These are phyloP conservation scores for Sedum album DNA, from an alignment of 164 flowering plant species.

Conservation along the genomic window DNA sequence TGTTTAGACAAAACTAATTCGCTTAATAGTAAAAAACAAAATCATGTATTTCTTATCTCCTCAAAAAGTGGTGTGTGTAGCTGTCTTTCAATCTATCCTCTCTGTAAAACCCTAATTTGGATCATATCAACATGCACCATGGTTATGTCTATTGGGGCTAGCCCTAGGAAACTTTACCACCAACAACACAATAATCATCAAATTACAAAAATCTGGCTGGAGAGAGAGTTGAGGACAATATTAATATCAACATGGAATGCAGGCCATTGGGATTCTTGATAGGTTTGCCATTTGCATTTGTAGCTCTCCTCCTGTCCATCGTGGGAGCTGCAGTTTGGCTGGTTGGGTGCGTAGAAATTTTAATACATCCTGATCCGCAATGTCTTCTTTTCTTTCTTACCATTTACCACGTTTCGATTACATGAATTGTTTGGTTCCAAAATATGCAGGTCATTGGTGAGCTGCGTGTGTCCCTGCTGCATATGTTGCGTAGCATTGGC, in stretches of 20 bases:
- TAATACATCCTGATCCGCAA: too few species aligned
- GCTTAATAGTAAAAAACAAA: too few species aligned
- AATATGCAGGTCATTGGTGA: slow-evolving; percentile 36
- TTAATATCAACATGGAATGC: slow-evolving; percentile 17
- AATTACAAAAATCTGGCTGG: background rate
- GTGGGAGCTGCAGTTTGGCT: slow-evolving; percentile 33
- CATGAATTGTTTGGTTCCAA: too few species aligned
- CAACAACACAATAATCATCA: background rate
- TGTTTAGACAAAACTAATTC: background rate
- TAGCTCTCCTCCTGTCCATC: slow-evolving; percentile 25
- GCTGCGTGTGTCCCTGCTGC: slow-evolving; percentile 63
- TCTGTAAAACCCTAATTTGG: background rate
- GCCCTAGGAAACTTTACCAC: background rate
- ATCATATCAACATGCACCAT: background rate
- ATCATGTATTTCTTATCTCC: slow-evolving; percentile 1
- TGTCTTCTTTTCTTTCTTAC: background rate
- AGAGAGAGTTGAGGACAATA: background rate
- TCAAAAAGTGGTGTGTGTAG: background rate
- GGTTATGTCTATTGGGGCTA: background rate
- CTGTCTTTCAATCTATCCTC: background rate
- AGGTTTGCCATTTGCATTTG: slow-evolving; percentile 31
- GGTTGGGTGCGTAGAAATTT: slow-evolving; percentile 21
- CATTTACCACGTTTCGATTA: background rate
- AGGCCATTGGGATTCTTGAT: slow-evolving; percentile 38
- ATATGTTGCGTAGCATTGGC: too few species aligned